Conservation (phyloP, 2,329 filamentous ascomycete species). For the Aspergillus novoparasiticus region DNA sequence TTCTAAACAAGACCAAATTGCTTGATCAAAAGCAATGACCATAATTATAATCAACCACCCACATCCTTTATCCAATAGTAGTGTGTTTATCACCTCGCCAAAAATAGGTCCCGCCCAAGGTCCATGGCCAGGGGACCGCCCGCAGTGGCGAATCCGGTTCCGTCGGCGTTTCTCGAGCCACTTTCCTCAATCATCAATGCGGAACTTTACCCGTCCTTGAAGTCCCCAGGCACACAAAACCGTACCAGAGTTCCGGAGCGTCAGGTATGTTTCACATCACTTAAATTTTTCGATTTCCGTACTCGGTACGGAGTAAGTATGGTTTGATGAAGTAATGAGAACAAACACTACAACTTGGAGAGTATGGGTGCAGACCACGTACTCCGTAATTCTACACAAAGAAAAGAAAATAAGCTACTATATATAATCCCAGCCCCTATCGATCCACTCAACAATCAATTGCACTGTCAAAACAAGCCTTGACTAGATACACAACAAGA, state of each 20-base stretch:
- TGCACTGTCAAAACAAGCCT: not conserved
- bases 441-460: no score
- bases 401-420: not conserved
- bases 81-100: not conserved
- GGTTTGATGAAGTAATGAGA: not conserved
- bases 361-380: not conserved
- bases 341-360: no score
- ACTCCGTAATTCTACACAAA: not conserved
- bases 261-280: slow-evolving; percentile 1
- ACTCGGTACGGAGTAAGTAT: no score
- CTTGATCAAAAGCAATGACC: not conserved
- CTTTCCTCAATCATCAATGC: not conserved
- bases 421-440: not conserved
- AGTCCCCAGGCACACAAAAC: not conserved
- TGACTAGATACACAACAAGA: not conserved
- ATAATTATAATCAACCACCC: not conserved
- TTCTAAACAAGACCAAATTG: not conserved
- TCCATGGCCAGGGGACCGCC: not conserved
- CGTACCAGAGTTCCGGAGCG: not conserved
- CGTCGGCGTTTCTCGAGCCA: not conserved
- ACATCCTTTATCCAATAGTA: not conserved
- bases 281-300: not conserved
- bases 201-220: not conserved
- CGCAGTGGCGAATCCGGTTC: not conserved
- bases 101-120: slow-evolving; percentile 1